Evolutionary conservation across 805 yeast genomes (phyloP).

Genomic region (Hanseniaspora opuntiae): DNA sequence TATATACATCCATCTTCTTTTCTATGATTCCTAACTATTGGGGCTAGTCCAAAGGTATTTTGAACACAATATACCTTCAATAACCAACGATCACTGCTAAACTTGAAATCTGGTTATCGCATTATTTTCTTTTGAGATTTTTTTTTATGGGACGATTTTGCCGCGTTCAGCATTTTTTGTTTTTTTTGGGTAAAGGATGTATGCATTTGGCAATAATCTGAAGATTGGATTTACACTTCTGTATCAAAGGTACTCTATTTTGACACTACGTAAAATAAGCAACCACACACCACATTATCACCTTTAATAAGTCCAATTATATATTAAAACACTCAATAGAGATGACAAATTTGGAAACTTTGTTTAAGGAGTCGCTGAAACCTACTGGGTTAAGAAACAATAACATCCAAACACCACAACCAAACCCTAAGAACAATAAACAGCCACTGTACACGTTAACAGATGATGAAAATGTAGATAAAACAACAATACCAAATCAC

Average conservation of each 20-base stretch:
- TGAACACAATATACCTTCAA: no score
- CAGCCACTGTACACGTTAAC: background rate
- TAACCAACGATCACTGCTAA: no score
- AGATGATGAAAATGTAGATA: background rate
- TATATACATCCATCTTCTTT: no score
- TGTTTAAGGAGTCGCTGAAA: conserved; percentile 8
- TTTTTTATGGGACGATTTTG: no score
- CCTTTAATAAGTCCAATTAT: background rate
- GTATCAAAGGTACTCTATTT: no score
- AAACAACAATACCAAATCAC: background rate
- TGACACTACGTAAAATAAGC: background rate
- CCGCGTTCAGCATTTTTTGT: background rate
- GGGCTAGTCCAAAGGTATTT: no score
- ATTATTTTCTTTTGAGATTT: no score
- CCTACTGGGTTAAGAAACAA: conserved; percentile 7
- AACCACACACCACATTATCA: background rate
- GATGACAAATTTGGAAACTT: conserved; percentile 5
- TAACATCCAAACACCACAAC: background rate
- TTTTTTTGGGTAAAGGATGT: background rate
- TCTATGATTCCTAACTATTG: no score
- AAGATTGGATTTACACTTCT: no score
- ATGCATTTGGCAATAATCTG: no score
- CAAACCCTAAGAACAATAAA: background rate
- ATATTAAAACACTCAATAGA: background rate
- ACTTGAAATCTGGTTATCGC: no score